phyloP scores from a whole-genome alignment of 441 rosid species.

The Dalechampia spathulata region DNA sequence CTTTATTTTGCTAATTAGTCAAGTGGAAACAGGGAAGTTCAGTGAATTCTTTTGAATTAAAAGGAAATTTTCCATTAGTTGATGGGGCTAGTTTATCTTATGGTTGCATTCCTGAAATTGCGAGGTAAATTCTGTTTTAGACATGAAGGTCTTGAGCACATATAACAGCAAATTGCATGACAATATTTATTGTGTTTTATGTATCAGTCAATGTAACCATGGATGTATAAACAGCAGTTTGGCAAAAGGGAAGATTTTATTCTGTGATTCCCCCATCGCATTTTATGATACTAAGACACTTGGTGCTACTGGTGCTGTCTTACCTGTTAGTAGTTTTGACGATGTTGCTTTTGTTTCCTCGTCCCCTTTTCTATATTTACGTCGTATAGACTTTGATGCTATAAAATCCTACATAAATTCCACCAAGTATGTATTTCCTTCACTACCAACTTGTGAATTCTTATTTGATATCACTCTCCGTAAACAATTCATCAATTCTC shows the following conservation, averaged over 20 bases:
- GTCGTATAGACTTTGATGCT: neutral
- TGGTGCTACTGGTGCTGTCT: constrained; percentile 31
- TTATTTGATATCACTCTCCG: too few relatives aligned
- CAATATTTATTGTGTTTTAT: neutral
- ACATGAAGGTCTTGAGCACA: too few relatives aligned
- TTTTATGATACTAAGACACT: neutral
- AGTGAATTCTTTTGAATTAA: constrained; percentile 27
- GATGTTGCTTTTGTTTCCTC: constrained; percentile 17
- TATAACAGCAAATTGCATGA: neutral
- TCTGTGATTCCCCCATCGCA: constrained; percentile 6
- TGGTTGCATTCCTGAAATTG: too few relatives aligned
- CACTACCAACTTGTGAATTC: too few relatives aligned
- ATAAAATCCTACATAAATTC: constrained; percentile 23
- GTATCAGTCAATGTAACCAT: constrained; percentile 12
- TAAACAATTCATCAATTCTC: too few relatives aligned
- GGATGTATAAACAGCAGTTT: constrained; percentile 20
- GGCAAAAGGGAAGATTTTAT: constrained; percentile 36
- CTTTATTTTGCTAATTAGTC: neutral
- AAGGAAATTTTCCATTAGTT: constrained; percentile 29
- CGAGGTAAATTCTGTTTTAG: too few relatives aligned
- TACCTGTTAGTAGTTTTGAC: accelerated
- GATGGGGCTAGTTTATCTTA: constrained; percentile 17
- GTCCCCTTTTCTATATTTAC: constrained; percentile 23
- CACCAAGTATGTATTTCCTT: constrained; percentile 17
- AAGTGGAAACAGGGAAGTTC: constrained; percentile 31